phyloP scores from a whole-genome alignment of 192 early-diverging fungal species.

The Borealophlyctis nickersoniae region DNA sequence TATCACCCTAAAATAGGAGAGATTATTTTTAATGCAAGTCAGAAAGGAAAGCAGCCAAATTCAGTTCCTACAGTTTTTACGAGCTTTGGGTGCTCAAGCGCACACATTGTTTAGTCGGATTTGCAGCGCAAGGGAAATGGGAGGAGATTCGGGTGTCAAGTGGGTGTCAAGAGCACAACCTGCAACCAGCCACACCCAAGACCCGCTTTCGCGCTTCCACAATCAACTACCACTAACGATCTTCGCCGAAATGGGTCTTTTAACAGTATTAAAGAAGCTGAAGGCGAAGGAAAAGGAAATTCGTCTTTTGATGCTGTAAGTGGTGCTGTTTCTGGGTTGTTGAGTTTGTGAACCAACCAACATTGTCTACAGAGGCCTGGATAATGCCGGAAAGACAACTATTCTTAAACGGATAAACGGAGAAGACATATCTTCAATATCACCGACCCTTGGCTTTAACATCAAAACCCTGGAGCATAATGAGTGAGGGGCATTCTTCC shows the following conservation, averaged over 20 bases:
- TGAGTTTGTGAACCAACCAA: background rate
- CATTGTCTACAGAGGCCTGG: slow-evolving; percentile 65
- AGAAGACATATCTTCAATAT: slow-evolving; percentile 83
- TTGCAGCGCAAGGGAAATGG: too few species aligned
- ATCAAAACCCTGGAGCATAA: slow-evolving; percentile 91
- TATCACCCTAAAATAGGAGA: too few species aligned
- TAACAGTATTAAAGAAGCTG: slow-evolving; percentile 92
- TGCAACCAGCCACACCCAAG: too few species aligned
- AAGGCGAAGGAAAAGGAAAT: slow-evolving; percentile 91
- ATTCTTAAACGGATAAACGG: slow-evolving; percentile 95
- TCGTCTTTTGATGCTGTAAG: slow-evolving; percentile 84
- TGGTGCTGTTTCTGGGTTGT: too few species aligned
- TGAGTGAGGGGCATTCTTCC: slow-evolving; percentile 52
- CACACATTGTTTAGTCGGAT: too few species aligned
- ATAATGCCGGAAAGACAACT: slow-evolving; percentile 99
- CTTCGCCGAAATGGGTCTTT: slow-evolving; percentile 73
- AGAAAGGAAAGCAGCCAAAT: too few species aligned
- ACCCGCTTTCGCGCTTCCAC: too few species aligned
- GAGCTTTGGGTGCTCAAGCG: too few species aligned
- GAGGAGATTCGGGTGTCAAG: too few species aligned
- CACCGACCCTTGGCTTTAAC: slow-evolving; percentile 96
- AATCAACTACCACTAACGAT: background rate
- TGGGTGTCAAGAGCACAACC: too few species aligned
- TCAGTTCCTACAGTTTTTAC: too few species aligned
- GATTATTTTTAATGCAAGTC: too few species aligned